Evolutionary conservation across 352 stramenopile genomes (phyloP).

Genomic region (Thraustochytrium aureum): DNA sequence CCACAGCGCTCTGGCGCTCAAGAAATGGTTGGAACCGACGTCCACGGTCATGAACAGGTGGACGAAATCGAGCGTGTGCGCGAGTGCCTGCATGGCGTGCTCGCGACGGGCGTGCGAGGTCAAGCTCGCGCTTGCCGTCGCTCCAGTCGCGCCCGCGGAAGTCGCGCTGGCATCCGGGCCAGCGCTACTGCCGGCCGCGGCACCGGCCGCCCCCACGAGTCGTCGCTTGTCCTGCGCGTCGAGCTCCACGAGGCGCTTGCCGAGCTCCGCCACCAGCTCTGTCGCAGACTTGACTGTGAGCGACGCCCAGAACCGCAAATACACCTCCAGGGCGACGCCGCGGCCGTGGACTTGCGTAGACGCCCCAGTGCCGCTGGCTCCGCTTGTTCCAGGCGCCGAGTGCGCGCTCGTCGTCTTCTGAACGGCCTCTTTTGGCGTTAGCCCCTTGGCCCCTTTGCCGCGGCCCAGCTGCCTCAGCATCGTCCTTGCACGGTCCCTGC

Average conservation of each 20-base stretch:
- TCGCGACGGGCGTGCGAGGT: not conserved
- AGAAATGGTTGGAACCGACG: not conserved
- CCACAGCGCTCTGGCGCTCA: not conserved
- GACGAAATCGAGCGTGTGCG: constrained; percentile 32
- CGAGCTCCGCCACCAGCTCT: constrained; percentile 36
- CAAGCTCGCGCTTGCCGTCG: not conserved
- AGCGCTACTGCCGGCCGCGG: not conserved
- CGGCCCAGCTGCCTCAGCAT: too few species aligned
- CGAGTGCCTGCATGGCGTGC: not conserved
- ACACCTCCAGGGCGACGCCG: not conserved
- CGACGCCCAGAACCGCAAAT: constrained; percentile 32
- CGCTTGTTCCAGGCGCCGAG: too few species aligned
- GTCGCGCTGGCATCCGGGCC: not conserved
- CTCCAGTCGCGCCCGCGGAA: not conserved
- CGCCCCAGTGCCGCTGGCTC: too few species aligned
- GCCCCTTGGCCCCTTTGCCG: too few species aligned
- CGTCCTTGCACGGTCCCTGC: too few species aligned
- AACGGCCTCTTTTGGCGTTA: too few species aligned
- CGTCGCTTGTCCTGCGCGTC: not conserved
- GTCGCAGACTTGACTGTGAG: constrained; percentile 15
- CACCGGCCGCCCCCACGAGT: not conserved
- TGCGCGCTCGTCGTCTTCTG: too few species aligned
- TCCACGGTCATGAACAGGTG: constrained; percentile 24
- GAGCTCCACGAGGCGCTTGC: constrained; percentile 7
- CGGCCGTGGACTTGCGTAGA: too few species aligned